phyloP scores from a whole-genome alignment of 2,329 filamentous ascomycete genomes.

The Penicillium hesseltinei region DNA sequence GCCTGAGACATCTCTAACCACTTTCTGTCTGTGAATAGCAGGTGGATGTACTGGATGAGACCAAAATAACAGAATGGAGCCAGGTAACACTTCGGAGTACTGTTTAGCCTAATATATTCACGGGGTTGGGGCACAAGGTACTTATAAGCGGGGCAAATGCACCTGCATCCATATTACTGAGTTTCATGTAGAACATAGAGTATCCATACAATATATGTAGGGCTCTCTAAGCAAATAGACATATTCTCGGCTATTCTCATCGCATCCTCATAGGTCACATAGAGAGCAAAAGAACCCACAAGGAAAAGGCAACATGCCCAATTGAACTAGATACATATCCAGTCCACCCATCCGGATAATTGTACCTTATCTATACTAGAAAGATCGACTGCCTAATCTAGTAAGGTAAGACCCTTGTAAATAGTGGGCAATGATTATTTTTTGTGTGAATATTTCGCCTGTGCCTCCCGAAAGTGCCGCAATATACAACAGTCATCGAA shows the following conservation, averaged over 20 bases:
- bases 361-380: background rate
- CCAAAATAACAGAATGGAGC: background rate
- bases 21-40: background rate
- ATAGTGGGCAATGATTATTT: background rate
- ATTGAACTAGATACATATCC: background rate
- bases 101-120: background rate
- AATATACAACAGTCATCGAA: background rate
- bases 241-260: background rate
- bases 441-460: background rate
- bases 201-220: too few species aligned
- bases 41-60: background rate
- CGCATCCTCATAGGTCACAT: background rate
- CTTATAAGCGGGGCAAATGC: background rate
- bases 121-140: background rate
- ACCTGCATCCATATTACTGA: background rate
- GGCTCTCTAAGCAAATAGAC: background rate
- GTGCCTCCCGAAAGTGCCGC: background rate
- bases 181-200: background rate
- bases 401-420: background rate
- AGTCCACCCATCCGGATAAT: background rate
- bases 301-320: background rate
- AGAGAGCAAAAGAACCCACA: background rate
- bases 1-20: background rate
- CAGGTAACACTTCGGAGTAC: too few species aligned
- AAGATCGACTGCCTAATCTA: background rate